Evolutionary conservation across 2,329 filamentous ascomycete genomes (phyloP).

Genomic region (Fusarium napiforme): DNA sequence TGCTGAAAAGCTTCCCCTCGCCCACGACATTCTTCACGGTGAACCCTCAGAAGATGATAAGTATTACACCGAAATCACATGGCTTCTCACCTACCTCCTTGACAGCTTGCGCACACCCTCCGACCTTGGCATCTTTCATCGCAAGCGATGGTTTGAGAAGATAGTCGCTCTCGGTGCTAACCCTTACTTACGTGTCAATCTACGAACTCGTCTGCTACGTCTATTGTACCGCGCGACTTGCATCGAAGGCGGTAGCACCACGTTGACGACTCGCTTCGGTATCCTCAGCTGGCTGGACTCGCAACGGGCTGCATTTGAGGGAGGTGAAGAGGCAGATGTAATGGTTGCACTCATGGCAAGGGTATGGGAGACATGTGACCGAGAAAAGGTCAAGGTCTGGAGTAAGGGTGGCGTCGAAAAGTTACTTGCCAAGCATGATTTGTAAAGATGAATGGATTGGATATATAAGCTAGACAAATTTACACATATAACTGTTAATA

Average conservation of each 20-base stretch:
- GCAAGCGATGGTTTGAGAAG: conserved; percentile 77
- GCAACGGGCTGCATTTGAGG: conserved; percentile 59
- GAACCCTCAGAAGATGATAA: conserved; percentile 78
- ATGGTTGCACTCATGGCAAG: conserved; percentile 66
- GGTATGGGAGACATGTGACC: conserved; percentile 74
- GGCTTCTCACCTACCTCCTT: conserved; percentile 78
- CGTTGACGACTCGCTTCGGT: conserved; percentile 81
- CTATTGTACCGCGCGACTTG: conserved; percentile 75
- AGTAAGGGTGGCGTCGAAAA: conserved; percentile 62
- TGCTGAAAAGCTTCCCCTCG: conserved; percentile 77
- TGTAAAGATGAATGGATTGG: conserved; percentile 2
- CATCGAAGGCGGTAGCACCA: conserved; percentile 79
- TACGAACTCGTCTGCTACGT: conserved; percentile 68
- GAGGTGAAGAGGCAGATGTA: conserved; percentile 58
- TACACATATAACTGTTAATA: conserved; percentile 31
- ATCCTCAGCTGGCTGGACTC: conserved; percentile 79
- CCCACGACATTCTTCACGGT: conserved; percentile 69
- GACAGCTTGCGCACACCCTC: conserved; percentile 69
- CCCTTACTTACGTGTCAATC: conserved; percentile 67
- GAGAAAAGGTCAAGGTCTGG: conserved; percentile 73
- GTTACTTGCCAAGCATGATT: conserved; percentile 36
- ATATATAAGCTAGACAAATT: conserved; percentile 6
- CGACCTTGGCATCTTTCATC: conserved; percentile 71
- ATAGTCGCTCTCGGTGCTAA: conserved; percentile 76
- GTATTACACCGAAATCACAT: conserved; percentile 77